Percentiles rank a stretch among this genome's conserved stretches.
phyloP scores from a whole-genome alignment of 2,329 filamentous ascomycete genomes.

The Monosporascus sp. region DNA sequence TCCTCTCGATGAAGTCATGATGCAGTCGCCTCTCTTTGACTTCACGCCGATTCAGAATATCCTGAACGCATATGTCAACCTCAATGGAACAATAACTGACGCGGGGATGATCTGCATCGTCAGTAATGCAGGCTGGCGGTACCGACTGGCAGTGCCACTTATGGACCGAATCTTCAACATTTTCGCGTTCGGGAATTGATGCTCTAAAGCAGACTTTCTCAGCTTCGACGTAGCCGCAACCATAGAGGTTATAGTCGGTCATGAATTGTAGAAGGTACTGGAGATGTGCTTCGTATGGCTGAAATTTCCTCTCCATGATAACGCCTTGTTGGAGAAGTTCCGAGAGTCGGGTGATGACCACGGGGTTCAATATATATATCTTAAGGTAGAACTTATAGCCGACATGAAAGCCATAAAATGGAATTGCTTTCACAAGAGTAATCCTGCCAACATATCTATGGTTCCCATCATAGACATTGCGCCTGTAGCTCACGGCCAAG shows the following conservation, averaged over 20 bases:
- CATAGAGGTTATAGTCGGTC: slow-evolving; percentile 96
- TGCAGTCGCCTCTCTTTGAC: slow-evolving; percentile 74
- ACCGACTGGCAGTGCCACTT: slow-evolving; percentile 79
- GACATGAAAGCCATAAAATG: slow-evolving; percentile 94
- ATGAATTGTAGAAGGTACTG: slow-evolving; percentile 95
- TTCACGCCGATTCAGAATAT: slow-evolving; percentile 78
- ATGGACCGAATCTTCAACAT: slow-evolving; percentile 55
- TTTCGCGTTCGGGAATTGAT: slow-evolving; percentile 66
- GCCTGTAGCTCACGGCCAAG: slow-evolving; percentile 76
- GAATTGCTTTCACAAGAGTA: slow-evolving; percentile 84
- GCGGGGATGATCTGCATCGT: slow-evolving; percentile 61
- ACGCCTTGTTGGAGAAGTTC: slow-evolving; percentile 85
- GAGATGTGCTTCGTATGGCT: slow-evolving; percentile 90
- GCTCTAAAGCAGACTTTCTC: slow-evolving; percentile 65
- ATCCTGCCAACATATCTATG: slow-evolving; percentile 80
- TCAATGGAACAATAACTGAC: slow-evolving; percentile 86
- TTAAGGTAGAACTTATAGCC: slow-evolving; percentile 90
- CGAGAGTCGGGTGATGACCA: slow-evolving; percentile 78
- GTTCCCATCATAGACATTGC: slow-evolving; percentile 63
- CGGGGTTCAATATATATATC: slow-evolving; percentile 86
- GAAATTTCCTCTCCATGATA: slow-evolving; percentile 76
- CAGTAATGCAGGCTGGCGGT: slow-evolving; percentile 49
- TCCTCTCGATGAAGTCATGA: slow-evolving; percentile 76
- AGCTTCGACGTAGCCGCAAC: slow-evolving; percentile 80
- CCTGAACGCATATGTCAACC: slow-evolving; percentile 80